Evolutionary conservation across 2,329 filamentous ascomycete genomes (phyloP).

Genomic region (Colletotrichum sp.): DNA sequence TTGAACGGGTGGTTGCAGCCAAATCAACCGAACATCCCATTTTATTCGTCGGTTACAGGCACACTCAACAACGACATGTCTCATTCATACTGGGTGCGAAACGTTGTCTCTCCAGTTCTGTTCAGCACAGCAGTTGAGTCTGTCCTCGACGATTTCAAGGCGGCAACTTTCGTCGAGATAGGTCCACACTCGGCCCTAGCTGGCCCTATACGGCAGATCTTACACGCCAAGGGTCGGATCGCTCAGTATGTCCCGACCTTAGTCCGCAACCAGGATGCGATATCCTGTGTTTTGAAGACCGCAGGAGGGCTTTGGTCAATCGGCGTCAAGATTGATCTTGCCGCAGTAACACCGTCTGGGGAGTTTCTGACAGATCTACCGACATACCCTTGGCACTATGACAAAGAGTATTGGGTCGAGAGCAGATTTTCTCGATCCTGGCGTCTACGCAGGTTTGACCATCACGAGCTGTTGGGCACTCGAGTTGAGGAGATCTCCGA

Average conservation of each 20-base stretch:
- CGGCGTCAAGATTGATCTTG: background rate
- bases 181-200: slow-evolving; percentile 55
- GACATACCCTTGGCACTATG: slow-evolving; percentile 7
- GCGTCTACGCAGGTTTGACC: background rate
- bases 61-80: slow-evolving; percentile 19
- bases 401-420: slow-evolving; percentile 8
- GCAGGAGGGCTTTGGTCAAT: slow-evolving; percentile 17
- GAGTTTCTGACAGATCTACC: slow-evolving; percentile 3
- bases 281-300: slow-evolving; percentile 1
- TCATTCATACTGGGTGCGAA: slow-evolving; percentile 50
- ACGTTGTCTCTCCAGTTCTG: slow-evolving; percentile 42
- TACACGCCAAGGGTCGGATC: slow-evolving; percentile 33
- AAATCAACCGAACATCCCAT: background rate
- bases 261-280: background rate
- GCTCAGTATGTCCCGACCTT: background rate
- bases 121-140: slow-evolving; percentile 42
- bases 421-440: background rate
- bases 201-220: slow-evolving; percentile 55
- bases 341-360: background rate
- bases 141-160: background rate
- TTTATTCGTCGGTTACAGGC: slow-evolving; percentile 18
- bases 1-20: background rate
- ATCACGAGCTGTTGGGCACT: slow-evolving; percentile 15
- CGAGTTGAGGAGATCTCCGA: slow-evolving; percentile 5
- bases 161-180: slow-evolving; percentile 47